phyloP scores from a whole-genome alignment of 805 yeast species.

The Suhomyces pyralidae region DNA sequence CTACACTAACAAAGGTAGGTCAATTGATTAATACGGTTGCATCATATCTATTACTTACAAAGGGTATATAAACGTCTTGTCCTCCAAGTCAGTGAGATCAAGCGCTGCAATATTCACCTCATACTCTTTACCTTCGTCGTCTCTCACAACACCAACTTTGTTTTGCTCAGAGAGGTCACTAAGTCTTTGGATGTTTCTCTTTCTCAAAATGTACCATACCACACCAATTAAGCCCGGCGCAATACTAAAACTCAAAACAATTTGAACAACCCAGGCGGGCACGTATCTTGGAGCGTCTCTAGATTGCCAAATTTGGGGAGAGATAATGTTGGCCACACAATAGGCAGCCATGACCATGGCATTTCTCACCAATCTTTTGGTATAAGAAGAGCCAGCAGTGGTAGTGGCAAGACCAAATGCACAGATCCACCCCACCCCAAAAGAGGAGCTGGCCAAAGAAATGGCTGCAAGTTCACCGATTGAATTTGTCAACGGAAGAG shows the following conservation, averaged over 20 bases:
- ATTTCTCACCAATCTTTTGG: conserved; percentile 49
- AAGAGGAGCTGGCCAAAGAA: conserved; percentile 44
- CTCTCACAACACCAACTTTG: conserved; percentile 27
- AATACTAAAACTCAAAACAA: conserved; percentile 46
- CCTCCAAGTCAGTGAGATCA: conserved; percentile 55
- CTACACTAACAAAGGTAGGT: no score
- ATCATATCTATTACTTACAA: background rate
- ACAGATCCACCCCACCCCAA: conserved; percentile 39
- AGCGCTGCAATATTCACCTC: conserved; percentile 42
- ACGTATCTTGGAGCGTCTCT: conserved; percentile 41
- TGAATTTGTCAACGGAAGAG: conserved; percentile 44
- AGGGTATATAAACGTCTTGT: conserved; percentile 51
- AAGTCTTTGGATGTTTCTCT: conserved; percentile 43
- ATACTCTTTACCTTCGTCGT: conserved; percentile 24
- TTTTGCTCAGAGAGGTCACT: conserved; percentile 17
- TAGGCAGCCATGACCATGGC: conserved; percentile 45
- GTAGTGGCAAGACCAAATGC: conserved; percentile 29
- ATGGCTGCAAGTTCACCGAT: conserved; percentile 43
- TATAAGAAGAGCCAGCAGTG: conserved; percentile 41
- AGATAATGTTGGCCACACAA: conserved; percentile 48
- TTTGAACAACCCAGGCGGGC: conserved; percentile 50
- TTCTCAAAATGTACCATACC: conserved; percentile 43
- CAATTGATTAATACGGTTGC: no score
- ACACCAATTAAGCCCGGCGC: conserved; percentile 45
- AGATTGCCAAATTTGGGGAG: conserved; percentile 55